phyloP scores from a whole-genome alignment of 164 flowering plant species.

The Magnolia kwangsiensis region DNA sequence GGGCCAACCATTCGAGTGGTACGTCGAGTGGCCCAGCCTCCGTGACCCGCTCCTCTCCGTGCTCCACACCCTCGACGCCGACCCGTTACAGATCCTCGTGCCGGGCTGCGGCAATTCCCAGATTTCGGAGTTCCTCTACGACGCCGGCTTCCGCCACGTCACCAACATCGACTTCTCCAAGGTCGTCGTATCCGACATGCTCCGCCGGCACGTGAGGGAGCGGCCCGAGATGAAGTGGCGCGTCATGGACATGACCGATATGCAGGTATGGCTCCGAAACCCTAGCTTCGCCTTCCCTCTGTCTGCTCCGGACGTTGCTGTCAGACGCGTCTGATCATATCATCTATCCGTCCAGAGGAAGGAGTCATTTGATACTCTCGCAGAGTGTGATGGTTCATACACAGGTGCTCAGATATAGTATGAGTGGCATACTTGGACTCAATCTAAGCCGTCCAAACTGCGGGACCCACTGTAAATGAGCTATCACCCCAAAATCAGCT shows the following conservation, averaged over 20 bases:
- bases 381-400: not conserved
- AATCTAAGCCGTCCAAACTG: too few species aligned
- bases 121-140: slow-evolving; percentile 80
- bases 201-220: slow-evolving; percentile 60
- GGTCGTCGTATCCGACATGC: slow-evolving; percentile 81
- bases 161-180: slow-evolving; percentile 92
- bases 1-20: slow-evolving; percentile 88
- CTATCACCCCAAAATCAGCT: too few species aligned
- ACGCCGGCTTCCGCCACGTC: slow-evolving; percentile 59
- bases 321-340: too few species aligned
- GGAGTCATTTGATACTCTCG: not conserved
- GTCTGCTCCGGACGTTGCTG: not conserved
- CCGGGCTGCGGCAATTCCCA: slow-evolving; percentile 94
- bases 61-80: slow-evolving; percentile 22
- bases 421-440: too few species aligned
- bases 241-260: slow-evolving; percentile 85
- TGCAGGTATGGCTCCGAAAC: slow-evolving; percentile 58
- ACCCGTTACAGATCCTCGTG: slow-evolving; percentile 47
- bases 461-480: too few species aligned
- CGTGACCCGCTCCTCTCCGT: slow-evolving; percentile 42
- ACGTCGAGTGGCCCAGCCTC: slow-evolving; percentile 83
- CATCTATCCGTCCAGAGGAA: too few species aligned
- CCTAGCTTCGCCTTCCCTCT: not conserved
- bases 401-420: too few species aligned
- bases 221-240: slow-evolving; percentile 91